Conservation (phyloP, 495 filamentous ascomycete species). For the Thermochaetoides thermophila region DNA sequence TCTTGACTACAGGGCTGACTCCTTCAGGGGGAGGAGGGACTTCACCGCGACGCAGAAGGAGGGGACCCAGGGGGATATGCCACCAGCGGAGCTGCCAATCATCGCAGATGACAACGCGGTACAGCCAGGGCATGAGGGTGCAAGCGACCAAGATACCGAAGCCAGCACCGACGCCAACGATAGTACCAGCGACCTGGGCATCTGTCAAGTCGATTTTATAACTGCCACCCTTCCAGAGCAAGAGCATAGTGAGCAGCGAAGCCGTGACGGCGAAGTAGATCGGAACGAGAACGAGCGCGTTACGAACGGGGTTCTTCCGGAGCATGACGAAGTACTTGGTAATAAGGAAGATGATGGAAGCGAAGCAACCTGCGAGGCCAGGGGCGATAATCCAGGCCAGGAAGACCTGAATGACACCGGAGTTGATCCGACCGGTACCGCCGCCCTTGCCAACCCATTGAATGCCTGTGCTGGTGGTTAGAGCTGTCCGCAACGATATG, state of each 20-base stretch:
- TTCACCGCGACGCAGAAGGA: slow-evolving; percentile 36
- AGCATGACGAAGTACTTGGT: slow-evolving; percentile 50
- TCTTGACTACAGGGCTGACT: slow-evolving; percentile 23
- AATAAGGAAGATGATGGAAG: slow-evolving; percentile 45
- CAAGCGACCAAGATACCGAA: slow-evolving; percentile 34
- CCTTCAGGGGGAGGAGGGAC: slow-evolving; percentile 31
- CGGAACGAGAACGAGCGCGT: slow-evolving; percentile 42
- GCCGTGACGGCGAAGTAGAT: slow-evolving; percentile 48
- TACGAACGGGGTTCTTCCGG: slow-evolving; percentile 40
- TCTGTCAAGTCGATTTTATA: slow-evolving; percentile 31
- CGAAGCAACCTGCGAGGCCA: slow-evolving; percentile 36
- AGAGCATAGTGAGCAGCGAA: slow-evolving; percentile 47
- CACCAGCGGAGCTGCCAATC: slow-evolving; percentile 44
- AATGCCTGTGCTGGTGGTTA: slow-evolving; percentile 15
- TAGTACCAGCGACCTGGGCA: slow-evolving; percentile 33
- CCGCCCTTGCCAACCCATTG: slow-evolving; percentile 37
- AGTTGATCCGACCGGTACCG: slow-evolving; percentile 34
- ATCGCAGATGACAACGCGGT: slow-evolving; percentile 39
- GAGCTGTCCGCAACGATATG: neutral
- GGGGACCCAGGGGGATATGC: slow-evolving; percentile 41
- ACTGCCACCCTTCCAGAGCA: slow-evolving; percentile 41
- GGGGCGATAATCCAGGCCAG: slow-evolving; percentile 49
- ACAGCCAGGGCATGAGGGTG: slow-evolving; percentile 50
- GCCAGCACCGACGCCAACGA: slow-evolving; percentile 42
- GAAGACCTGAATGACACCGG: slow-evolving; percentile 30